Conservation (phyloP, 139 green algal species). For the Choricystis sp. region DNA sequence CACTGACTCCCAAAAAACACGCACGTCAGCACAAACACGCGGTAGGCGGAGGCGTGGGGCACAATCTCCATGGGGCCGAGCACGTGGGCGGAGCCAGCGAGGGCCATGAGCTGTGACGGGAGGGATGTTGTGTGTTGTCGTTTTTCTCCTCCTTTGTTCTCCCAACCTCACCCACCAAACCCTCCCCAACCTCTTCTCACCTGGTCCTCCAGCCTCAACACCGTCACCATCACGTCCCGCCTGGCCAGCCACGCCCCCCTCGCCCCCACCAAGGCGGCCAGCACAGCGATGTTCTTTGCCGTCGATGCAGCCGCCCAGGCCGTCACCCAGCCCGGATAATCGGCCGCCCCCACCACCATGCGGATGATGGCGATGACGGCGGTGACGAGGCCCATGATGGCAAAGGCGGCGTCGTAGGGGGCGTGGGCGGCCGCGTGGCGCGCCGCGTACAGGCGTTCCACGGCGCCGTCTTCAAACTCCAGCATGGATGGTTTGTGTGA, state of each 20-base stretch:
- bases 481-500: no score
- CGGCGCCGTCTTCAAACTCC: background rate
- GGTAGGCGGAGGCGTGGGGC: no score
- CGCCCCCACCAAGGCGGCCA: background rate
- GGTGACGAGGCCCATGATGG: background rate
- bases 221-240: background rate
- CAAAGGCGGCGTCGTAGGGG: background rate
- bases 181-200: no score
- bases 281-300: background rate
- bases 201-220: background rate
- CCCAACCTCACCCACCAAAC: no score
- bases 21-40: background rate
- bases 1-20: background rate
- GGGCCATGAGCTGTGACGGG: background rate
- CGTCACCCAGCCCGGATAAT: background rate
- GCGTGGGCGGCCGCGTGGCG: background rate
- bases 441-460: background rate
- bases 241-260: background rate
- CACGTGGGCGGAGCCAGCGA: background rate
- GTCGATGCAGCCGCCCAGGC: background rate
- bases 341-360: background rate
- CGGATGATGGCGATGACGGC: background rate
- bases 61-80: background rate
- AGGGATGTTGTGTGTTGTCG: no score
- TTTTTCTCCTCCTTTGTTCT: no score